phyloP scores from a whole-genome alignment of 225 moss, liverwort and hornwort genomes.

The Climacium dendroides region DNA sequence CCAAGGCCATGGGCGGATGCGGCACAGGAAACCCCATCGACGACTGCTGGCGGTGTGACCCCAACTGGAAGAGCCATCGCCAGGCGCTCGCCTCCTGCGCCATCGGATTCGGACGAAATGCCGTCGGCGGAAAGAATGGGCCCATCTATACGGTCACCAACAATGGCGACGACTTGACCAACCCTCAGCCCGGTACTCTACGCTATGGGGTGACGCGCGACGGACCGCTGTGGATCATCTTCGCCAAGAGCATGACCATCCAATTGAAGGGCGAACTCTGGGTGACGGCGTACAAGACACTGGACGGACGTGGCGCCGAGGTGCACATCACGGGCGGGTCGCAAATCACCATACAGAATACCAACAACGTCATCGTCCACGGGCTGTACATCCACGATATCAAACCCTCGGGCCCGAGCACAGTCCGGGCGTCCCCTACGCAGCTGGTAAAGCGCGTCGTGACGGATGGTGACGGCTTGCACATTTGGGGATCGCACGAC shows the following conservation, averaged over 20 bases:
- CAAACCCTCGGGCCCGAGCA: conserved; percentile 1
- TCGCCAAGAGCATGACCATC: conserved; percentile 22
- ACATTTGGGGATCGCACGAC: conserved; percentile 17
- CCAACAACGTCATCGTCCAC: conserved; percentile 34
- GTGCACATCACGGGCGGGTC: conserved; percentile 25
- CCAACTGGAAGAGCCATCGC: conserved; percentile 29
- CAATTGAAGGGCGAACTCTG: conserved; percentile 21
- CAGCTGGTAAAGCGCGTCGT: not conserved
- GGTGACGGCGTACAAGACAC: conserved; percentile 23
- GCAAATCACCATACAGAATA: conserved; percentile 11
- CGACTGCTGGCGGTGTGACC: conserved; percentile 45
- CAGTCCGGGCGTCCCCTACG: conserved; percentile 1
- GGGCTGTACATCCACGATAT: conserved; percentile 38
- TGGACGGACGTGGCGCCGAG: conserved; percentile 32
- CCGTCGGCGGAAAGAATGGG: conserved; percentile 38
- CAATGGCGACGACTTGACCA: conserved; percentile 1
- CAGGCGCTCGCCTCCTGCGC: conserved; percentile 26
- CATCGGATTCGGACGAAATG: conserved; percentile 24
- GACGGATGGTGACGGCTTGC: conserved; percentile 27
- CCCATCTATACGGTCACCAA: conserved; percentile 27
- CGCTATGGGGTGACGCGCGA: conserved; percentile 30
- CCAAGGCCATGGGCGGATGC: conserved; percentile 25
- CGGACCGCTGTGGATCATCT: conserved; percentile 47
- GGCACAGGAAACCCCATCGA: conserved; percentile 35
- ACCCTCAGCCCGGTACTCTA: conserved; percentile 22